Percentiles rank a stretch among this genome's conserved stretches.
Evolutionary conservation across 2,329 filamentous ascomycete species (phyloP).

Genomic region (Colletotrichum abscissum): DNA sequence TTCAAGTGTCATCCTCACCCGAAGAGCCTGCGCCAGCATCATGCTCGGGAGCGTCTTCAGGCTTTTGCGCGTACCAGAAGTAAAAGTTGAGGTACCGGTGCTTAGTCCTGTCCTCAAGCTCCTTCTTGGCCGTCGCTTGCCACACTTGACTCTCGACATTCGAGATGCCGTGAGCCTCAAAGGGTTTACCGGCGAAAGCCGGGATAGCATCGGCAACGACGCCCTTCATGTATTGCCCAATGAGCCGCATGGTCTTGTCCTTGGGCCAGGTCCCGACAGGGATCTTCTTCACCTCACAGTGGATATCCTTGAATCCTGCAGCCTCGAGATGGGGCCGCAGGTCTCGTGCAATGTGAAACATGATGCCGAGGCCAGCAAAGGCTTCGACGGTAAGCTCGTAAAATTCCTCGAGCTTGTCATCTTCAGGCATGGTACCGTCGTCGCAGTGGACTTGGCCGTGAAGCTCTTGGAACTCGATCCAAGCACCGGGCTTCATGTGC

Average conservation of each 20-base stretch:
- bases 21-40: background rate
- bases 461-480: slow-evolving; percentile 5
- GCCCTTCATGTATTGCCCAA: slow-evolving; percentile 54
- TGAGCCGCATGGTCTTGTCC: slow-evolving; percentile 51
- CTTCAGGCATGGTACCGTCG: background rate
- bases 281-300: slow-evolving; percentile 54
- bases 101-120: slow-evolving; percentile 46
- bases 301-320: slow-evolving; percentile 58
- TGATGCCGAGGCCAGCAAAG: slow-evolving; percentile 43
- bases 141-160: slow-evolving; percentile 48
- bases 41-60: background rate
- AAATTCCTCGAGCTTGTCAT: background rate
- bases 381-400: background rate
- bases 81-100: slow-evolving; percentile 58
- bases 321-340: slow-evolving; percentile 49
- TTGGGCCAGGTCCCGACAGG: slow-evolving; percentile 59
- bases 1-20: background rate
- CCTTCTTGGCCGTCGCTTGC: slow-evolving; percentile 44
- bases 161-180: slow-evolving; percentile 50
- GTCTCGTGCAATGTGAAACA: slow-evolving; percentile 47
- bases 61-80: slow-evolving; percentile 58
- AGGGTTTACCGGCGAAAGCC: slow-evolving; percentile 54
- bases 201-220: slow-evolving; percentile 54
- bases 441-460: slow-evolving; percentile 37
- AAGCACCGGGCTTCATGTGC: background rate